Evolutionary conservation across 805 yeast species (phyloP).

Genomic region (Brettanomyces naardenensis): DNA sequence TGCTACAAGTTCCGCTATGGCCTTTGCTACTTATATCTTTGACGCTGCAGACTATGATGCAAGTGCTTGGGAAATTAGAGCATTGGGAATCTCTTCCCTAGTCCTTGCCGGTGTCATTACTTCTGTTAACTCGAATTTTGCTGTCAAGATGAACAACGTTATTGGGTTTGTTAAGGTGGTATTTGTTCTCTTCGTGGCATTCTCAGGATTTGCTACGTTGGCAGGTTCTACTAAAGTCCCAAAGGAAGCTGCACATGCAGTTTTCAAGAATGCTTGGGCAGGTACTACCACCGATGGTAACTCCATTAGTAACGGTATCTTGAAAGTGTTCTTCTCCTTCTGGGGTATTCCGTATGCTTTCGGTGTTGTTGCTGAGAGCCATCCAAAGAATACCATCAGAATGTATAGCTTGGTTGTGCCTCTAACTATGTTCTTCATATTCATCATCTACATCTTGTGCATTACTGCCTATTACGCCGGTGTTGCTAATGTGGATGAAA

Average conservation of each 20-base stretch:
- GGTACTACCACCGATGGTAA: constrained; percentile 36
- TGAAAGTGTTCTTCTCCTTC: constrained; percentile 36
- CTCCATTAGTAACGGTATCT: constrained; percentile 33
- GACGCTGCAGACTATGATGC: constrained; percentile 64
- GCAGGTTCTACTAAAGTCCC: constrained; percentile 51
- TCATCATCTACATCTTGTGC: constrained; percentile 64
- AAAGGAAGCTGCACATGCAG: constrained; percentile 16
- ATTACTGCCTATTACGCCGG: constrained; percentile 79
- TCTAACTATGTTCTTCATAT: constrained; percentile 50
- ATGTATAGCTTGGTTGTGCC: constrained; percentile 73
- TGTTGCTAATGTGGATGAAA: constrained; percentile 52
- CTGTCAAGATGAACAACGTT: constrained; percentile 55
- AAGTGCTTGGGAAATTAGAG: constrained; percentile 72
- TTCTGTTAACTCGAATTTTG: constrained; percentile 52
- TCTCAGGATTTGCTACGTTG: constrained; percentile 79
- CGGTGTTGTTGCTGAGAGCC: constrained; percentile 35
- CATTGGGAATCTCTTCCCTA: constrained; percentile 66
- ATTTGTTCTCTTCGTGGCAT: constrained; percentile 60
- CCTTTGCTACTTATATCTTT: constrained; percentile 70
- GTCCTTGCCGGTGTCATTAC: constrained; percentile 63
- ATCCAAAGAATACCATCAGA: constrained; percentile 27
- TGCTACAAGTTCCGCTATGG: constrained; percentile 80
- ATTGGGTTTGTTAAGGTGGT: constrained; percentile 68
- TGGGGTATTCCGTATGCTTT: constrained; percentile 35
- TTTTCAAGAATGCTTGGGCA: constrained; percentile 30